These are phyloP conservation scores for Botrytis fragariae DNA, from an alignment of 2,329 filamentous ascomycete species.

Conservation along the genomic window DNA sequence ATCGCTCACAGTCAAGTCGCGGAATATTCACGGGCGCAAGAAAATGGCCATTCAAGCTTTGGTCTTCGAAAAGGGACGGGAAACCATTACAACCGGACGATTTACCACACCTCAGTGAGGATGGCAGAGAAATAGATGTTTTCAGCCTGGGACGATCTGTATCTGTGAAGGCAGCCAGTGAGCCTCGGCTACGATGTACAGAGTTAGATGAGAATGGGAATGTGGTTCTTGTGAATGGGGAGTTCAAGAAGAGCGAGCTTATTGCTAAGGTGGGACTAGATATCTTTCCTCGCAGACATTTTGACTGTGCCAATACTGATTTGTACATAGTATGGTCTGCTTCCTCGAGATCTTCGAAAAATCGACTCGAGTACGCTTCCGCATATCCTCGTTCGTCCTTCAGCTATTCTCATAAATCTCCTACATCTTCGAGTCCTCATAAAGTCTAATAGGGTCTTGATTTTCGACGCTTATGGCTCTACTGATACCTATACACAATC, in stretches of 20 bases:
- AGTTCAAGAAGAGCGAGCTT: constrained; percentile 96
- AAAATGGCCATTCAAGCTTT: constrained; percentile 33
- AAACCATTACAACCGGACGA: constrained; percentile 54
- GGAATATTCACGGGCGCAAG: constrained; percentile 24
- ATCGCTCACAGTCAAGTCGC: constrained; percentile 24
- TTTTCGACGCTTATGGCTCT: constrained; percentile 95
- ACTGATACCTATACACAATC: constrained; percentile 94
- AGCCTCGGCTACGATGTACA: constrained; percentile 85
- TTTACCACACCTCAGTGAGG: constrained; percentile 54
- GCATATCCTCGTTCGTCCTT: constrained; percentile 90
- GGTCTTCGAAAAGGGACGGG: constrained; percentile 28
- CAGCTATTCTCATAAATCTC: constrained; percentile 90
- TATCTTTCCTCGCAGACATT: constrained; percentile 27
- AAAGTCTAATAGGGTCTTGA: constrained; percentile 87
- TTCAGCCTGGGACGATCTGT: constrained; percentile 69
- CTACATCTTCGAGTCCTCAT: constrained; percentile 95
- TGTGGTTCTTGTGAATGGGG: constrained; percentile 87
- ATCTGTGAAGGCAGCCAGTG: constrained; percentile 73
- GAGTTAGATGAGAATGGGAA: constrained; percentile 92
- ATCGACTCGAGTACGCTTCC: constrained; percentile 95
- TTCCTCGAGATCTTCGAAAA: constrained; percentile 93
- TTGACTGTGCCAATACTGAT: constrained; percentile 27
- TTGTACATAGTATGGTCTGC: constrained; percentile 70
- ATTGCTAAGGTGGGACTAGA: constrained; percentile 72
- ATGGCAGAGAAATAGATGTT: constrained; percentile 57